Evolutionary conservation across 169 alveolate genomes (phyloP).

Genomic region (Plasmodium reichenowi): DNA sequence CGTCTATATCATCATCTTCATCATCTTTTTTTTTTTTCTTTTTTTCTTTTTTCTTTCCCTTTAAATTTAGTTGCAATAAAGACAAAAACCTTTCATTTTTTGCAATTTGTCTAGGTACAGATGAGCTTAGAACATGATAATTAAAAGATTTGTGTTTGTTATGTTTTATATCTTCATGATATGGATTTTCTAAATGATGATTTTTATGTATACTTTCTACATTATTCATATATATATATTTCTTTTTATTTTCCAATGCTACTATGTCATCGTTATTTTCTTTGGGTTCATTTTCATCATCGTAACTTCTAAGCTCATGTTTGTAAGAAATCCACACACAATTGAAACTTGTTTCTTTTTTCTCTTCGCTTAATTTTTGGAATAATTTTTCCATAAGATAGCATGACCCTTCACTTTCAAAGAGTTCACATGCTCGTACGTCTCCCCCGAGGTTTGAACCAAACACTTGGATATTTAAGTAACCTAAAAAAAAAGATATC

Average conservation of each 20-base stretch:
- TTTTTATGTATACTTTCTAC: background rate
- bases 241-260: background rate
- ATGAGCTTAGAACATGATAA: conserved; percentile 14
- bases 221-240: background rate
- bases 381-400: conserved; percentile 42
- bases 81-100: conserved; percentile 50
- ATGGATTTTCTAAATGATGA: background rate
- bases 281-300: background rate
- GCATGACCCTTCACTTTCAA: conserved; percentile 57
- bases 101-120: conserved; percentile 1
- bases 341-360: conserved; percentile 39
- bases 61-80: conserved; percentile 23
- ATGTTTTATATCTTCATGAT: background rate
- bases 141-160: background rate
- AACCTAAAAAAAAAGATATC: conserved; percentile 14
- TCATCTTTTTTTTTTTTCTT: conserved; percentile 3
- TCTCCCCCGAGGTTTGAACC: conserved; percentile 35
- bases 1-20: conserved; percentile 43
- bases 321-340: conserved; percentile 55
- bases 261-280: background rate
- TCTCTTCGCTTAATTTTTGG: conserved; percentile 7
- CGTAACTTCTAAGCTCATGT: conserved; percentile 16
- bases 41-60: conserved; percentile 28
- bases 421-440: conserved; percentile 56
- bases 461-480: conserved; percentile 17